Conservation (phyloP, 1,139 yeast genomes). For the Meyerozyma elateridarum region DNA sequence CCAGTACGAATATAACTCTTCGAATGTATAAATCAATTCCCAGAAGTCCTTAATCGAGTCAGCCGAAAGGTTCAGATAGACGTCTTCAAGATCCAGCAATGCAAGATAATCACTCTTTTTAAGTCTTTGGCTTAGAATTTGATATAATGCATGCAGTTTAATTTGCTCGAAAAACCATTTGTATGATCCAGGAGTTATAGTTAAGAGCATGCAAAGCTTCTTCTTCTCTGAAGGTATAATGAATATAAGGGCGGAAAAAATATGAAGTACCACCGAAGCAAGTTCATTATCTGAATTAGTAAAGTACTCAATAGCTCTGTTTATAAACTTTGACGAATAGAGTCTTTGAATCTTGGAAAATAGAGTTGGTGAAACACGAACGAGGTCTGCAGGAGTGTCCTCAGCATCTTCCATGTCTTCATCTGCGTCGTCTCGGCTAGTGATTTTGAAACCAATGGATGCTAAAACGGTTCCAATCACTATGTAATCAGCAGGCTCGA, state of each 20-base stretch:
- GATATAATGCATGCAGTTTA: slow-evolving; percentile 16
- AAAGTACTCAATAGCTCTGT: slow-evolving; percentile 18
- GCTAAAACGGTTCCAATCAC: slow-evolving; percentile 21
- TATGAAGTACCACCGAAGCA: slow-evolving; percentile 11
- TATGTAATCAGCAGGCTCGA: slow-evolving; percentile 17
- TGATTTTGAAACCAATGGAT: slow-evolving; percentile 18
- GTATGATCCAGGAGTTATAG: slow-evolving; percentile 32
- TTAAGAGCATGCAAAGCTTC: slow-evolving; percentile 32
- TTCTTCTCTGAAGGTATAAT: slow-evolving; percentile 28
- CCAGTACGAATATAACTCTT: slow-evolving; percentile 54
- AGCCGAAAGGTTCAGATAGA: slow-evolving; percentile 17
- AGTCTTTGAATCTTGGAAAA: slow-evolving; percentile 14
- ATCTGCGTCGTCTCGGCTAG: slow-evolving; percentile 11
- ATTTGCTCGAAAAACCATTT: slow-evolving; percentile 25
- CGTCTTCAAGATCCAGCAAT: slow-evolving; percentile 10
- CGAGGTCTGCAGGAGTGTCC: too few relatives aligned
- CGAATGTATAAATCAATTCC: slow-evolving; percentile 19
- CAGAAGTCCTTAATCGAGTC: slow-evolving; percentile 13
- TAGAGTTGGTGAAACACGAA: too few relatives aligned
- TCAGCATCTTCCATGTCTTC: slow-evolving; percentile 13
- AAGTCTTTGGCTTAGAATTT: slow-evolving; percentile 9
- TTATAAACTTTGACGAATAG: slow-evolving; percentile 23
- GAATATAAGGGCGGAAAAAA: slow-evolving; percentile 26
- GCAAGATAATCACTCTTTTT: slow-evolving; percentile 19
- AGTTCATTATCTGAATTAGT: slow-evolving; percentile 8